Percentiles rank a stretch among this genome's conserved stretches.
phyloP scores from a whole-genome alignment of 2,329 filamentous ascomycete genomes.

The Colletotrichum sp. region DNA sequence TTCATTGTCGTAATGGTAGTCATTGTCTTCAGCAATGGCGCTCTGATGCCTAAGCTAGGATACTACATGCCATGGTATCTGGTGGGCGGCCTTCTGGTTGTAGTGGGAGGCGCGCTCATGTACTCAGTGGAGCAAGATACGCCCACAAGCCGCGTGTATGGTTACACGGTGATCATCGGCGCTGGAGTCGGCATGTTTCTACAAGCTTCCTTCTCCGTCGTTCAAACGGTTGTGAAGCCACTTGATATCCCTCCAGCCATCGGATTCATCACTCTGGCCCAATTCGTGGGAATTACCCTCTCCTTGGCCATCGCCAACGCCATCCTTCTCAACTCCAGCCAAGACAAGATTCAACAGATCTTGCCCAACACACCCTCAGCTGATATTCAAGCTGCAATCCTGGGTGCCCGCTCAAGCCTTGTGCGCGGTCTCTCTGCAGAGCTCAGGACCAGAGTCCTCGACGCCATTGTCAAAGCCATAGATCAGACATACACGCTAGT shows the following conservation, averaged over 20 bases:
- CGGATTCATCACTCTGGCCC: slow-evolving; percentile 35
- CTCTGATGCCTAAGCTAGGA: slow-evolving; percentile 15
- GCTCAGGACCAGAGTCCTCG: neutral
- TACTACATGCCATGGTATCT: slow-evolving; percentile 45
- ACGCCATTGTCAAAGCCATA: neutral
- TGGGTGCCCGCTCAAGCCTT: neutral
- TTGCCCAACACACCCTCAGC: neutral
- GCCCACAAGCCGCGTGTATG: slow-evolving; percentile 31
- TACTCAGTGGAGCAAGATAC: slow-evolving; percentile 20
- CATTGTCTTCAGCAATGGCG: slow-evolving; percentile 30
- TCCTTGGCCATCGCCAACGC: neutral
- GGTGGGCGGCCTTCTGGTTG: slow-evolving; percentile 33
- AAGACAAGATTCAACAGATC: neutral
- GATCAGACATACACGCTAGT: slow-evolving; percentile 32
- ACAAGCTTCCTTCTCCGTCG: slow-evolving; percentile 40
- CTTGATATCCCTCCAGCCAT: slow-evolving; percentile 31
- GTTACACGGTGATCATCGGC: slow-evolving; percentile 42
- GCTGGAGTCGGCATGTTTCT: slow-evolving; percentile 37
- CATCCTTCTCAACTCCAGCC: neutral
- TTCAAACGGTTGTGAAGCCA: slow-evolving; percentile 33
- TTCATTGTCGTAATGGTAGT: neutral
- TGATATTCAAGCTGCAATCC: neutral
- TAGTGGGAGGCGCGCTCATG: slow-evolving; percentile 38
- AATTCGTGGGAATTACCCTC: neutral
- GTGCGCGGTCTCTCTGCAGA: neutral